These are phyloP conservation scores for Plasmodium coatneyi DNA, from an alignment of 169 alveolate genomes.

Conservation along the genomic window DNA sequence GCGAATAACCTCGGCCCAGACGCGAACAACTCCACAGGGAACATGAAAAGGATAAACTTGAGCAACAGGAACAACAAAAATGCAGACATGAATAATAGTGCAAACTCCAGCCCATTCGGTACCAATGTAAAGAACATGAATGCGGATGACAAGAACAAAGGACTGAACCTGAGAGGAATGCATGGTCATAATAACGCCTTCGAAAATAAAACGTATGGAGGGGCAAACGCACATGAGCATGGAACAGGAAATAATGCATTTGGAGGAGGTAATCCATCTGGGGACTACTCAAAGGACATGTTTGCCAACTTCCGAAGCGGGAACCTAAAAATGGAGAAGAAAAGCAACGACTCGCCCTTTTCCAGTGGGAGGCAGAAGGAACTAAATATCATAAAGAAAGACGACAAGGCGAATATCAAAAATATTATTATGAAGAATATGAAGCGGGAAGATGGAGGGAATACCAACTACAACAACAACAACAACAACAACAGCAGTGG, in stretches of 20 bases:
- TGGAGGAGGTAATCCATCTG: not conserved
- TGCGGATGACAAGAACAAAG: slow-evolving; percentile 14
- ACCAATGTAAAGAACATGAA: slow-evolving; percentile 3
- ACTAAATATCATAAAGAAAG: slow-evolving; percentile 21
- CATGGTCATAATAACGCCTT: slow-evolving; percentile 12
- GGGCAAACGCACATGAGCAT: not conserved
- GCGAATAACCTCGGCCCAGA: not conserved
- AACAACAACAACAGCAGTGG: slow-evolving; percentile 1
- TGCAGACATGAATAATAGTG: slow-evolving; percentile 11
- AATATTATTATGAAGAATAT: slow-evolving; percentile 62
- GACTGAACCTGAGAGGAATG: slow-evolving; percentile 20
- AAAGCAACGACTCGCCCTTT: not conserved
- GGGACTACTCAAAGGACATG: not conserved
- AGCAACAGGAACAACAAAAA: slow-evolving; percentile 19
- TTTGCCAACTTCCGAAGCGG: slow-evolving; percentile 23
- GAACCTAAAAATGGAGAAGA: slow-evolving; percentile 25
- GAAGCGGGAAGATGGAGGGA: slow-evolving; percentile 38
- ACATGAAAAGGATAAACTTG: not conserved
- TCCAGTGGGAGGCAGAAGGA: slow-evolving; percentile 15
- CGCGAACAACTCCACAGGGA: slow-evolving; percentile 3
- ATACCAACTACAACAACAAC: not conserved
- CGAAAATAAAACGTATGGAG: slow-evolving; percentile 4
- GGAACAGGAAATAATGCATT: not conserved
- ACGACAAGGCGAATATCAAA: slow-evolving; percentile 44
- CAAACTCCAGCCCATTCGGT: not conserved